These are phyloP conservation scores for Calonectria pseudoturangicola DNA, from an alignment of 2,329 filamentous ascomycete genomes.

Conservation along the genomic window DNA sequence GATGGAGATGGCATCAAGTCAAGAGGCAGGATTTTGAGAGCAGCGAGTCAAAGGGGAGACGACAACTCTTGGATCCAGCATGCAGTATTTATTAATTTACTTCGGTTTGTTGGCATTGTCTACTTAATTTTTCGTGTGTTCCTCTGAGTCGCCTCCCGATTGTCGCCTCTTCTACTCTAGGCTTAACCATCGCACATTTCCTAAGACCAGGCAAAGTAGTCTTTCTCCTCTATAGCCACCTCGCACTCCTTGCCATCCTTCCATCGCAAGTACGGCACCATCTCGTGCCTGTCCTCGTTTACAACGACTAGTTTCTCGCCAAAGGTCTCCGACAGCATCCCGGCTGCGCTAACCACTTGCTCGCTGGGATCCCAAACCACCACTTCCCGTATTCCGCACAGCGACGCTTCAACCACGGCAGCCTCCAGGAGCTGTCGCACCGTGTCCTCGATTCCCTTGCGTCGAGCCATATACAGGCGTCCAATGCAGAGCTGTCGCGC, in stretches of 20 bases:
- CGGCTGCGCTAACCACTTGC: conserved; percentile 54
- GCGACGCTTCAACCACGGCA: conserved; percentile 58
- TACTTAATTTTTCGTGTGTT: neutral
- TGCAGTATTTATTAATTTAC: neutral
- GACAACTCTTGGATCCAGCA: too few species aligned
- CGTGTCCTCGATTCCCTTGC: conserved; percentile 49
- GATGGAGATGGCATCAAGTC: too few species aligned
- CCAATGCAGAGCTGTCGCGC: conserved; percentile 44
- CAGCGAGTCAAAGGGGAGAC: too few species aligned
- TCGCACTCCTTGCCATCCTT: conserved; percentile 53
- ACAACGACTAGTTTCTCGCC: conserved; percentile 53
- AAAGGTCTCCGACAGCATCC: conserved; percentile 61
- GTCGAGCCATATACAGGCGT: conserved; percentile 43
- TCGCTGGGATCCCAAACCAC: conserved; percentile 61
- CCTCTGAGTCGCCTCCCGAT: neutral
- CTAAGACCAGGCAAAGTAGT: conserved; percentile 41
- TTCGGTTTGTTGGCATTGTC: neutral
- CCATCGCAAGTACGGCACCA: conserved; percentile 61
- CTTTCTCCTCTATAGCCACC: conserved; percentile 54
- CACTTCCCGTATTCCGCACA: conserved; percentile 58
- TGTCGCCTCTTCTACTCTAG: neutral
- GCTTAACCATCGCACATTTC: neutral
- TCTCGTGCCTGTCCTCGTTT: conserved; percentile 56
- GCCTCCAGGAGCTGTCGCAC: conserved; percentile 57
- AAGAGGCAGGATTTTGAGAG: too few species aligned